Conservation (phyloP, 768 basidiomycete genomes). For the Lactarius akahatsu region DNA sequence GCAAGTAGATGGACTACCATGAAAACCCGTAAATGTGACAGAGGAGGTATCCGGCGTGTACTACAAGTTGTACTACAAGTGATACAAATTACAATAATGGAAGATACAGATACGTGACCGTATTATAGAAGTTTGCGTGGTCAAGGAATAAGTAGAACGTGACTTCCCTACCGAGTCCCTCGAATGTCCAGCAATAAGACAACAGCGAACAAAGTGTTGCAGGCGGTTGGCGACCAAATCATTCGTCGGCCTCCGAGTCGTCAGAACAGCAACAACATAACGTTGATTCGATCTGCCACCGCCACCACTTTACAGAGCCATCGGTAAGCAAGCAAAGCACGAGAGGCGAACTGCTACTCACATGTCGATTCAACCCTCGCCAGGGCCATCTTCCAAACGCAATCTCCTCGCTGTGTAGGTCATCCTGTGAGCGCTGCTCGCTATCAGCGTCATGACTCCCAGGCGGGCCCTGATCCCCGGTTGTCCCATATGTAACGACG, state of each 20-base stretch:
- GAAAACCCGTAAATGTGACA: slow-evolving; percentile 8
- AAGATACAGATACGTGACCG: slow-evolving; percentile 23
- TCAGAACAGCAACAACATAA: slow-evolving; percentile 58
- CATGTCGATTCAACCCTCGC: slow-evolving; percentile 67
- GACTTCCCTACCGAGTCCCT: not conserved
- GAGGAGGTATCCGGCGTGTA: slow-evolving; percentile 22
- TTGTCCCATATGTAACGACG: slow-evolving; percentile 28
- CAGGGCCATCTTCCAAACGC: slow-evolving; percentile 67
- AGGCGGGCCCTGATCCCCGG: slow-evolving; percentile 28
- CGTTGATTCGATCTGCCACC: slow-evolving; percentile 69
- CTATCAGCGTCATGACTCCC: slow-evolving; percentile 32
- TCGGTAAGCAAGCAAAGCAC: slow-evolving; percentile 4
- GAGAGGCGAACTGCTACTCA: slow-evolving; percentile 39
- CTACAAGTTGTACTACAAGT: slow-evolving; percentile 4
- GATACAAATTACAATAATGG: slow-evolving; percentile 18
- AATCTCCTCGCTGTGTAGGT: slow-evolving; percentile 47
- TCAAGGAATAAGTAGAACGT: not conserved
- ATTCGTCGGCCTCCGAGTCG: slow-evolving; percentile 53
- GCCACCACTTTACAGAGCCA: slow-evolving; percentile 66
- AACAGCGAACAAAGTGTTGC: not conserved
- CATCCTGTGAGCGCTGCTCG: slow-evolving; percentile 32
- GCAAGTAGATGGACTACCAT: slow-evolving; percentile 9
- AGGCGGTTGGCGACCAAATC: slow-evolving; percentile 6
- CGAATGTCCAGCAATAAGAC: not conserved
- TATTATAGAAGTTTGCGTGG: slow-evolving; percentile 8